Base-by-base conservation (phyloP, 306 rosid species). In the Sindora glabra region DNA sequence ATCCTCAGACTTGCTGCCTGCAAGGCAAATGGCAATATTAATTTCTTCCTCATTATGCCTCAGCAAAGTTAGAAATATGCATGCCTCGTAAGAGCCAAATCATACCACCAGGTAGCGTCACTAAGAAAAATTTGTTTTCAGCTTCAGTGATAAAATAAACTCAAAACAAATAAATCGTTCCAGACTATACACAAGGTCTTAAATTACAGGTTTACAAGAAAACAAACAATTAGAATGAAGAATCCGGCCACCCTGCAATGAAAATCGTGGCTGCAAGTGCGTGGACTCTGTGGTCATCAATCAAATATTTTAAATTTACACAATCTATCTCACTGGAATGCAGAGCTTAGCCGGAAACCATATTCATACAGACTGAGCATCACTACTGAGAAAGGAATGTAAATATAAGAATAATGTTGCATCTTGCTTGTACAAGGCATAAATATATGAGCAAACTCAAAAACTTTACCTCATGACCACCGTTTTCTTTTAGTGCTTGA, bases 1-100 rank as follows among this genome's bases (percentile, higher is more conserved):
- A 92, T 71, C 67, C 89, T 83, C 79, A 92, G 77, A 70, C 86
- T 83, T 40, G 98, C 98, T 15, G 96, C 98, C 98, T 92, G 89
- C 74, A 78, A 74, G 55, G 33, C 67, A 75, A 23, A 71, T 50
- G 52, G 67, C 25, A 71, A 58, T 18, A 39, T 72, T 38, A 74
- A 59, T 63, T 64, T 12, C 51, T 33, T 62, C 30, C 60, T 15
- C 45, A 12, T 34, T 7, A 8, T 13, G 10, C 26, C 48, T 40
- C 46, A 2, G 19, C n/a, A 10, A 27, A 10, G 37, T 29, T 37
- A 29, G 62, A 32, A 29, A 4, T 23, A 40, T 24, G 16, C 22
- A 3, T 47, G 60, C 39, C 49, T 33, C 29, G 17, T 38, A 45
- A 23, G 56, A 58, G 48, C 58, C 34, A 58, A 10, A 13, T 52